phyloP scores from a whole-genome alignment of 176 grass and related monocot species.

The Carex cristatella region DNA sequence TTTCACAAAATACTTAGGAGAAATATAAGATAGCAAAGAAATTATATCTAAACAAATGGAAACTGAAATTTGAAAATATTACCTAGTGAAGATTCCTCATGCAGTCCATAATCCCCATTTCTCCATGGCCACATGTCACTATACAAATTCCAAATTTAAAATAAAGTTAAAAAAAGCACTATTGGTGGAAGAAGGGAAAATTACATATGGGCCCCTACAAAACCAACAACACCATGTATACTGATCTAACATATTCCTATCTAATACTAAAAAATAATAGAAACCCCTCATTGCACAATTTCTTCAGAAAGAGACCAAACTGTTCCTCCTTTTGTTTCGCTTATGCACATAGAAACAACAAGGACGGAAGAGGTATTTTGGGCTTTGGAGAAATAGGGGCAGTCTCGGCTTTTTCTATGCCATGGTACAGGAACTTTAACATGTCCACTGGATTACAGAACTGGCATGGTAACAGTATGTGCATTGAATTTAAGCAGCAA shows the following conservation, averaged over 20 bases:
- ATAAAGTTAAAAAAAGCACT: neutral
- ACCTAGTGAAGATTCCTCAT: conserved; percentile 62
- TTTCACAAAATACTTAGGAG: neutral
- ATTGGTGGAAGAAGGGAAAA: neutral
- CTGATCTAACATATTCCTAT: neutral
- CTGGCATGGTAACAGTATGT: neutral
- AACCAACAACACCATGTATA: neutral
- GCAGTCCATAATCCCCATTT: conserved; percentile 48
- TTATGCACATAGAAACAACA: neutral
- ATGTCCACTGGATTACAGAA: neutral
- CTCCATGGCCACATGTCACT: conserved; percentile 80
- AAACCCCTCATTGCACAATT: neutral
- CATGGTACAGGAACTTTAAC: neutral
- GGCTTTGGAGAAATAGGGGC: neutral
- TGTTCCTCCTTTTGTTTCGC: neutral
- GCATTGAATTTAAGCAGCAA: neutral
- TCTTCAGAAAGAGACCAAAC: neutral
- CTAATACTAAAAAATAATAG: neutral
- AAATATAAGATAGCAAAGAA: conserved; percentile 7
- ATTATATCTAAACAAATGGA: neutral
- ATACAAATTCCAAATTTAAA: conserved; percentile 20
- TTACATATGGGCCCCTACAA: neutral
- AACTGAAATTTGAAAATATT: conserved; percentile 7
- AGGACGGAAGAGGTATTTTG: neutral
- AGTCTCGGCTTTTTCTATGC: neutral